Conservation (phyloP, 1,139 yeast species). For the Arxiozyma slooffiae region DNA sequence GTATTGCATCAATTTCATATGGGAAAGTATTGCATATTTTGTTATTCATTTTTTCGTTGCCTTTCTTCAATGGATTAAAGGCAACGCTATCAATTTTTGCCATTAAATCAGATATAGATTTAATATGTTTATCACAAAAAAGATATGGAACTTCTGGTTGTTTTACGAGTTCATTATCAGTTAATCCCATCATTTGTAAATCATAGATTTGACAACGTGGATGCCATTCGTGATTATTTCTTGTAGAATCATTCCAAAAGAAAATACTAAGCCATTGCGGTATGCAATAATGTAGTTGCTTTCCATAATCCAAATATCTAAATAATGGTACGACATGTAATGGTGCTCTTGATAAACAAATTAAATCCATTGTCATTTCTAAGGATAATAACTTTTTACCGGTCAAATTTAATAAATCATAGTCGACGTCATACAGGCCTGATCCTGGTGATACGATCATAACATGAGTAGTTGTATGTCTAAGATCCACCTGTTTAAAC, state of each 20-base stretch:
- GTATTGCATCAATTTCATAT: slow-evolving; percentile 1
- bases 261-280: slow-evolving; percentile 95
- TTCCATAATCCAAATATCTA: slow-evolving; percentile 50
- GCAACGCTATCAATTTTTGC: slow-evolving; percentile 49
- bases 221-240: slow-evolving; percentile 51
- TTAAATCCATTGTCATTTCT: slow-evolving; percentile 80
- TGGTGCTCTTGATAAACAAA: slow-evolving; percentile 86
- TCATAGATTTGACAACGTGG: slow-evolving; percentile 92
- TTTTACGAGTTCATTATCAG: slow-evolving; percentile 65
- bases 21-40: background rate
- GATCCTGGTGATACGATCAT: slow-evolving; percentile 85
- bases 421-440: slow-evolving; percentile 87
- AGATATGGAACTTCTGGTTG: slow-evolving; percentile 21
- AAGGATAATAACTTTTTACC: slow-evolving; percentile 64
- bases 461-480: slow-evolving; percentile 80
- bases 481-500: slow-evolving; percentile 73
- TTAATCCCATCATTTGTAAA: slow-evolving; percentile 95
- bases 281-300: slow-evolving; percentile 60
- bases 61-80: slow-evolving; percentile 28
- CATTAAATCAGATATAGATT: slow-evolving; percentile 44
- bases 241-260: slow-evolving; percentile 60
- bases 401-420: slow-evolving; percentile 62
- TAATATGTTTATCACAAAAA: slow-evolving; percentile 11
- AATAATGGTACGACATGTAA: slow-evolving; percentile 85
- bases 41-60: background rate